Evolutionary conservation across 169 alveolate species (phyloP).

Genomic region (Eimeria praecox): DNA sequence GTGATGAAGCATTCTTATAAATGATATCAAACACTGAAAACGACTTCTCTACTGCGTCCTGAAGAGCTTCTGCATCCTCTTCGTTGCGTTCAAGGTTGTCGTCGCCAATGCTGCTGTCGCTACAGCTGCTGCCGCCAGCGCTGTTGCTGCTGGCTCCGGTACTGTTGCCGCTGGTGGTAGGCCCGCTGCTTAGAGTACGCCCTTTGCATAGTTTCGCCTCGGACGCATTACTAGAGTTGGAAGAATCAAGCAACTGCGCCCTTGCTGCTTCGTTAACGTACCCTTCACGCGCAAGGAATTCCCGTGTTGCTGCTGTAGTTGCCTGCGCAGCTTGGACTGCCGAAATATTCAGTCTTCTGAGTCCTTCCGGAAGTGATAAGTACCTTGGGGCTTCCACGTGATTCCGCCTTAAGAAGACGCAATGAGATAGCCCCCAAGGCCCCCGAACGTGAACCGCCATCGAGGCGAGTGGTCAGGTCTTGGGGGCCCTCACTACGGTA

Average conservation of each 20-base stretch:
- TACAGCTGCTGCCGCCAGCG: neutral
- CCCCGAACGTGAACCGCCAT: slow-evolving; percentile 17
- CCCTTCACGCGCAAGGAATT: neutral
- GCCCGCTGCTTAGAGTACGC: neutral
- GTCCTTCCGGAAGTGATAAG: neutral
- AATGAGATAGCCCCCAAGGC: slow-evolving; percentile 2
- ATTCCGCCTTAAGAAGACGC: neutral
- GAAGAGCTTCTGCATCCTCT: slow-evolving; percentile 4
- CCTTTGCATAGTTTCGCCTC: neutral
- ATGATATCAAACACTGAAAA: slow-evolving; percentile 53
- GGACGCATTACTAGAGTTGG: neutral
- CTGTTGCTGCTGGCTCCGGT: neutral
- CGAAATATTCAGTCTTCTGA: neutral
- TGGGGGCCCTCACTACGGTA: slow-evolving; percentile 16
- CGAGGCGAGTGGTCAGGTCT: neutral
- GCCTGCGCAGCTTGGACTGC: neutral
- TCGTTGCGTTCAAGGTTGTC: neutral
- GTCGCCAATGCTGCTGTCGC: neutral
- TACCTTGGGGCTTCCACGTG: neutral
- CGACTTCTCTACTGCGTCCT: slow-evolving; percentile 25
- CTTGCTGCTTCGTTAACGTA: neutral
- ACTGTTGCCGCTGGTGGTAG: neutral
- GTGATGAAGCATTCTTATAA: neutral
- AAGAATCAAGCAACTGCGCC: neutral
- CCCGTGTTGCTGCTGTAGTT: neutral